A percentile compares a stretch with the other conserved stretches of the same genome.
phyloP scores from a whole-genome alignment of 2,329 filamentous ascomycete species.

The Alternaria burnsii region DNA sequence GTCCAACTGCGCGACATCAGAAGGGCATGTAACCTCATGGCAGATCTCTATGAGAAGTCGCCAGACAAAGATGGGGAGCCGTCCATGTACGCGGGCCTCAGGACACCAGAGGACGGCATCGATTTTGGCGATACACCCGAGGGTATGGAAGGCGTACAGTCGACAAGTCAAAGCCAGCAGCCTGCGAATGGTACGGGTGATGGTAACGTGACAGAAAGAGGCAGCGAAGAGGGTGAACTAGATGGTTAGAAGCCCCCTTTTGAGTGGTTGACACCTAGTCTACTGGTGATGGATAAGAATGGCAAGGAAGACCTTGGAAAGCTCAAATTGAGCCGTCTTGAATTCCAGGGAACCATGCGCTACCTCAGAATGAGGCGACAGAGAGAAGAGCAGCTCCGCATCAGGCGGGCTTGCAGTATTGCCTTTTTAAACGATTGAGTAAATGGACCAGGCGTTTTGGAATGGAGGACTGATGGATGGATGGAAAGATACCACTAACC shows the following conservation, averaged over 20 bases:
- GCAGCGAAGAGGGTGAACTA: constrained; percentile 59
- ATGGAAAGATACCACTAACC: constrained; percentile 14
- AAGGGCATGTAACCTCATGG: constrained; percentile 78
- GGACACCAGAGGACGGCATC: constrained; percentile 50
- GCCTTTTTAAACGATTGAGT: neutral
- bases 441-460: constrained; percentile 11
- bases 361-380: no score
- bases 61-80: constrained; percentile 52
- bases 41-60: constrained; percentile 59
- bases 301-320: neutral
- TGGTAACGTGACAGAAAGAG: constrained; percentile 36
- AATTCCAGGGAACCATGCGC: no score
- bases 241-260: constrained; percentile 49
- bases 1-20: constrained; percentile 75
- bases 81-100: constrained; percentile 58
- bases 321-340: no score
- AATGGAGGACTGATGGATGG: neutral
- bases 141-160: constrained; percentile 38
- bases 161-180: constrained; percentile 30
- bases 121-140: constrained; percentile 44
- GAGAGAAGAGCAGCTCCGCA: no score
- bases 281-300: neutral
- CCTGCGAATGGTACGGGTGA: constrained; percentile 28
- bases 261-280: neutral
- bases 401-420: neutral